Evolutionary conservation across 768 basidiomycete genomes (phyloP).

Genomic region (Lanmaoa pseudosensibilis): DNA sequence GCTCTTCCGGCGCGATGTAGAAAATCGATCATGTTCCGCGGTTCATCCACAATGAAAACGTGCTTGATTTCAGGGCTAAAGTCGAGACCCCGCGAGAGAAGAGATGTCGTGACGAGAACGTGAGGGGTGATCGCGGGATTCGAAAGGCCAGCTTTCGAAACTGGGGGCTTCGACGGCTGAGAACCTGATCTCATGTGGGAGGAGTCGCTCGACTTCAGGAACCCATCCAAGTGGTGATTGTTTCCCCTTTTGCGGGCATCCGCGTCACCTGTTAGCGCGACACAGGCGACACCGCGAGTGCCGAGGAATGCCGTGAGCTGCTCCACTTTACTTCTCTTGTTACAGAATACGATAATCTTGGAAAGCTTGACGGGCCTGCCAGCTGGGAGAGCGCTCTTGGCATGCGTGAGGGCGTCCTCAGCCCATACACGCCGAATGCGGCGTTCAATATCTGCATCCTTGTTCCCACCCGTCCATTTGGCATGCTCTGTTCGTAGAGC

Average conservation of each 20-base stretch:
- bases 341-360: slow-evolving; percentile 83
- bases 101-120: slow-evolving; percentile 85
- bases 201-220: slow-evolving; percentile 44
- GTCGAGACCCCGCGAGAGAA: slow-evolving; percentile 88
- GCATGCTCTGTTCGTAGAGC: slow-evolving; percentile 72
- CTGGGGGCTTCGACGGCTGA: neutral
- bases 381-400: slow-evolving; percentile 23
- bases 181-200: neutral
- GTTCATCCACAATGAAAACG: slow-evolving; percentile 86
- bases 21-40: slow-evolving; percentile 89
- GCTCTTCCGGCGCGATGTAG: slow-evolving; percentile 87
- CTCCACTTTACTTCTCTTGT: slow-evolving; percentile 67
- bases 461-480: slow-evolving; percentile 76
- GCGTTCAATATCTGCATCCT: slow-evolving; percentile 74
- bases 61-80: slow-evolving; percentile 76
- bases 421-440: slow-evolving; percentile 76
- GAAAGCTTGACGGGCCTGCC: slow-evolving; percentile 41
- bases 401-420: slow-evolving; percentile 48
- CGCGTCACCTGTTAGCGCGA: slow-evolving; percentile 65
- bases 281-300: slow-evolving; percentile 58
- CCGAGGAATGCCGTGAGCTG: slow-evolving; percentile 59
- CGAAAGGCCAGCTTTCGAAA: slow-evolving; percentile 14
- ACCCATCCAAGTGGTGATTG: slow-evolving; percentile 76
- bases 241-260: slow-evolving; percentile 61
- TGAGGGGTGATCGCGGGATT: slow-evolving; percentile 45